phyloP scores from a whole-genome alignment of 2,329 filamentous ascomycete species.

The Clonostachys rhizophaga region DNA sequence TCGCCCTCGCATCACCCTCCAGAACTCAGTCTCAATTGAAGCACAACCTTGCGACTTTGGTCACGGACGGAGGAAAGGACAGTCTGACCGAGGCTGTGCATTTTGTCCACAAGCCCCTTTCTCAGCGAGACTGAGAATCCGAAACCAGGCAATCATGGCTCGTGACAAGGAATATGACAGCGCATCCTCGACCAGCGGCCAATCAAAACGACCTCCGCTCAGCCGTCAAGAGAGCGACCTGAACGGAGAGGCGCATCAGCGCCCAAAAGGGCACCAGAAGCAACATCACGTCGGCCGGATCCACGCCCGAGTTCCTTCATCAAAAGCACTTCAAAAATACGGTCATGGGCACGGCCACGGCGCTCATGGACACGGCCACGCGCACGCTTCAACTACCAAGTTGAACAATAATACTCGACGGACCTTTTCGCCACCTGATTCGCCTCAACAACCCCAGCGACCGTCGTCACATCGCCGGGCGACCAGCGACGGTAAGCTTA shows the following conservation, averaged over 20 bases:
- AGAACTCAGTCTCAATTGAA: too few species aligned
- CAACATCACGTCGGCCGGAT: conserved; percentile 35
- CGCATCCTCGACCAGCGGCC: conserved; percentile 36
- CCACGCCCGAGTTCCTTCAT: conserved; percentile 46
- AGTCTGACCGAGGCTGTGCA: too few species aligned
- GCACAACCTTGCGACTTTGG: not conserved
- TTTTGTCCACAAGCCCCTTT: too few species aligned
- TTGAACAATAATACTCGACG: not conserved
- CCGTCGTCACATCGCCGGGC: conserved; percentile 36
- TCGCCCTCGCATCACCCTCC: too few species aligned
- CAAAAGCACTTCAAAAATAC: conserved; percentile 39
- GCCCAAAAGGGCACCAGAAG: conserved; percentile 14
- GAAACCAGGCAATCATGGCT: conserved; percentile 24
- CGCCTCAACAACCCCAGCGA: conserved; percentile 18
- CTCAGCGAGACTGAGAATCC: too few species aligned
- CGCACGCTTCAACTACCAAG: not conserved
- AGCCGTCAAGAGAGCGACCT: conserved; percentile 27
- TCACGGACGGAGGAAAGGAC: not conserved
- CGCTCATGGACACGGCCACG: not conserved
- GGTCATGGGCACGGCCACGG: conserved; percentile 19
- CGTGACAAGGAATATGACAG: conserved; percentile 42
- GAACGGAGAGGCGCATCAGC: conserved; percentile 22
- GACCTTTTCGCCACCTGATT: not conserved
- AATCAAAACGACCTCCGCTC: conserved; percentile 49
- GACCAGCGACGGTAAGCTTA: conserved; percentile 45